Conservation (phyloP, 2,329 filamentous ascomycete species). For the Tolypocladium ovalisporum region DNA sequence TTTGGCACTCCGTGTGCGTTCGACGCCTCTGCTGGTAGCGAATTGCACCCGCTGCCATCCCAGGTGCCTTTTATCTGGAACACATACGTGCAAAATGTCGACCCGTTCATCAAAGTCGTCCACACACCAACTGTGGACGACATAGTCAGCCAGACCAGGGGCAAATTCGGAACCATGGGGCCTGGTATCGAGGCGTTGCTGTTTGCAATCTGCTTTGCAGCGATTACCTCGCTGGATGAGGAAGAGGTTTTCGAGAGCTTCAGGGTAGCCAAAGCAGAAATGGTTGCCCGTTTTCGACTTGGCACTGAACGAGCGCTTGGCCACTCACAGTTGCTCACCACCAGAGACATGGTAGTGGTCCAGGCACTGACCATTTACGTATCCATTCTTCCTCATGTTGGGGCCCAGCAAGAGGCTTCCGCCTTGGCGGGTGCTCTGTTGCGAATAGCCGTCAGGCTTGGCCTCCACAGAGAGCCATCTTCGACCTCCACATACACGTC, state of each 20-base stretch:
- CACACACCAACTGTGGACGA: constrained; percentile 10
- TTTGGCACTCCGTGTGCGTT: constrained; percentile 6
- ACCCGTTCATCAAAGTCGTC: constrained; percentile 20
- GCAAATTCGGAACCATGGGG: constrained; percentile 9
- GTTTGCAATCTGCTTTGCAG: constrained; percentile 14
- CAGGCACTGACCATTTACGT: constrained; percentile 17
- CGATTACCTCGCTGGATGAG: constrained; percentile 14
- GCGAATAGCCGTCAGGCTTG: constrained; percentile 11
- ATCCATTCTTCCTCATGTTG: constrained; percentile 9
- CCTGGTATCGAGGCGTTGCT: constrained; percentile 12
- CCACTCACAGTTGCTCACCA: constrained; percentile 10
- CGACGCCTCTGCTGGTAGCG: constrained; percentile 1
- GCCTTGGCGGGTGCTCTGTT: constrained; percentile 12
- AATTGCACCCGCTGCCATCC: constrained; percentile 13
- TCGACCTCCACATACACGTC: not conserved
- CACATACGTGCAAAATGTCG: constrained; percentile 16
- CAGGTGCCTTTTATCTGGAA: constrained; percentile 19
- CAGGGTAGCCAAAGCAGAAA: constrained; percentile 5
- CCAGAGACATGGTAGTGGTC: constrained; percentile 11
- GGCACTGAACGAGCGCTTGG: constrained; percentile 14
- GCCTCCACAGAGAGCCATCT: constrained; percentile 8
- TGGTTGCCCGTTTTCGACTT: constrained; percentile 9
- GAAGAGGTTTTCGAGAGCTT: constrained; percentile 9
- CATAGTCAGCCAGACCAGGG: constrained; percentile 7
- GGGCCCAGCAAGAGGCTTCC: constrained; percentile 11